phyloP scores from a whole-genome alignment of 1,284 basidiomycete species.

The Sphagnurus paluster region DNA sequence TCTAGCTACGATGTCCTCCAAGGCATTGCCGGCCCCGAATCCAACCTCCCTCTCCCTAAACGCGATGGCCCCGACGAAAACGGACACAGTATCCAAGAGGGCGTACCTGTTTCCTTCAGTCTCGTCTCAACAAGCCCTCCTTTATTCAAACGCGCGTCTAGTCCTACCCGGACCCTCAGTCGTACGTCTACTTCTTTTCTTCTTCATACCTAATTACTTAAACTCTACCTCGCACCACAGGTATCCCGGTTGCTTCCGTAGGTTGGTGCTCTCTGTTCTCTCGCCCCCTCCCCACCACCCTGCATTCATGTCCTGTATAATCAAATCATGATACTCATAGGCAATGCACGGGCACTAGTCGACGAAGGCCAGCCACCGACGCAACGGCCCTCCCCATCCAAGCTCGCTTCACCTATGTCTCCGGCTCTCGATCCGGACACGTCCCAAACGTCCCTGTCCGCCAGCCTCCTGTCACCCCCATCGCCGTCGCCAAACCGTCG shows the following conservation, averaged over 20 bases:
- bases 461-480: conserved; percentile 30
- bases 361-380: conserved; percentile 57
- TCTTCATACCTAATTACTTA: conserved; percentile 17
- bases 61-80: conserved; percentile 50
- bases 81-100: conserved; percentile 69
- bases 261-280: conserved; percentile 45
- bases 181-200: conserved; percentile 50
- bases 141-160: conserved; percentile 54
- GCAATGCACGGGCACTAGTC: conserved; percentile 77
- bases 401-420: conserved; percentile 28
- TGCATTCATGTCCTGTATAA: conserved; percentile 21
- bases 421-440: conserved; percentile 32
- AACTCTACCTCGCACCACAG: conserved; percentile 37
- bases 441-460: conserved; percentile 30
- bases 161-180: conserved; percentile 76
- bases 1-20: conserved; percentile 73
- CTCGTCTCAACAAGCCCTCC: conserved; percentile 38
- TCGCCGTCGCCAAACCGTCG: conserved; percentile 52
- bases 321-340: conserved; percentile 39
- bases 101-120: conserved; percentile 62
- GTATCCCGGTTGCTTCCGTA: conserved; percentile 79
- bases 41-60: conserved; percentile 65
- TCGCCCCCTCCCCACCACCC: conserved; percentile 16
- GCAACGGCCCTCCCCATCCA: conserved; percentile 29
- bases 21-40: conserved; percentile 71